Conservation (phyloP, 1,284 basidiomycete genomes). For the Athelia sp. region DNA sequence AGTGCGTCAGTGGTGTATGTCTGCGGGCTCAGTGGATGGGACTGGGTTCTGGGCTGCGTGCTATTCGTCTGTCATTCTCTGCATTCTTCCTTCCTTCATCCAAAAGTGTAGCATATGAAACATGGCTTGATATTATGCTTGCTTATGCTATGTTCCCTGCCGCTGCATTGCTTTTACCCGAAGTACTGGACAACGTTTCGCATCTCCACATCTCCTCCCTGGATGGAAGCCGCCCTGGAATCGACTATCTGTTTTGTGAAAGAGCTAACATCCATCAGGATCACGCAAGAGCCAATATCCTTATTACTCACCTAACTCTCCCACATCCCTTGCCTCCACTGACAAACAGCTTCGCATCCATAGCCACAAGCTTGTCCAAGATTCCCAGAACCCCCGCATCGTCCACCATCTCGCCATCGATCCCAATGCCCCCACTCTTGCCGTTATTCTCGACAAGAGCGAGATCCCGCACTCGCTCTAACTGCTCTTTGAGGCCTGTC, state of each 20-base stretch:
- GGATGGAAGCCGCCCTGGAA: constrained; percentile 27
- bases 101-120: too few species aligned
- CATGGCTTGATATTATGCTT: too few species aligned
- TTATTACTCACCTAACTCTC: constrained; percentile 27
- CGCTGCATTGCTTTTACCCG: constrained; percentile 16
- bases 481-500: constrained; percentile 30
- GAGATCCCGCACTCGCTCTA: constrained; percentile 10
- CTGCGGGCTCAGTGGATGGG: background rate
- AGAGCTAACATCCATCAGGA: constrained; percentile 11
- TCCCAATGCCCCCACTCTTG: constrained; percentile 14
- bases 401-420: constrained; percentile 28
- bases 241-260: constrained; percentile 31
- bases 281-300: background rate
- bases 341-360: constrained; percentile 39
- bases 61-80: background rate
- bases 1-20: background rate
- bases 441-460: constrained; percentile 3
- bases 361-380: constrained; percentile 42
- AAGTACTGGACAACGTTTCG: constrained; percentile 33
- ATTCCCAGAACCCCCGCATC: constrained; percentile 44
- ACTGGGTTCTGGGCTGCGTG: background rate
- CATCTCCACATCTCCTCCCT: constrained; percentile 13
- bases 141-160: too few species aligned
- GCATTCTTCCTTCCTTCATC: background rate
- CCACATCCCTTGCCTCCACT: constrained; percentile 35